phyloP scores from a whole-genome alignment of 805 yeast genomes.

The Kodamaea kaohsiungensis region DNA sequence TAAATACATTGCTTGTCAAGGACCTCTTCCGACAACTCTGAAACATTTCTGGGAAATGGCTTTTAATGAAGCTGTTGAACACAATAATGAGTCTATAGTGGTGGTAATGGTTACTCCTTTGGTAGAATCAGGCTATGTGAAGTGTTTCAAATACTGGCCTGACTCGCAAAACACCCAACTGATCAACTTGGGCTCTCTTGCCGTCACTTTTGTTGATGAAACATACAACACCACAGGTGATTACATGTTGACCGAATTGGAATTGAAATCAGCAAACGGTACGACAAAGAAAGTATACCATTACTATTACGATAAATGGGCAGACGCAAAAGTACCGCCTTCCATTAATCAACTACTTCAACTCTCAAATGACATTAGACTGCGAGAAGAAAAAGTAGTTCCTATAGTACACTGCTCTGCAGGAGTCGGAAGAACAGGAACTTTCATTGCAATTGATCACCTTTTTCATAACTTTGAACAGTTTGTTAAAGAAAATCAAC shows the following conservation, averaged over 20 bases:
- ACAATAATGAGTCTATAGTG: constrained; percentile 25
- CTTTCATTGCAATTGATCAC: constrained; percentile 39
- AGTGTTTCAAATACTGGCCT: constrained; percentile 47
- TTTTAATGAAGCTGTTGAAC: constrained; percentile 30
- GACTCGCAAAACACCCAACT: not conserved
- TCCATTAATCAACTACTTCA: constrained; percentile 30
- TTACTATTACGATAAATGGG: constrained; percentile 45
- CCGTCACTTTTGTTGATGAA: constrained; percentile 18
- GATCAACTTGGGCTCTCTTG: constrained; percentile 8
- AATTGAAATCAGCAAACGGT: constrained; percentile 16
- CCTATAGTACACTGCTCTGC: constrained; percentile 80
- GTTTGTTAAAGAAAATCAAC: constrained; percentile 10
- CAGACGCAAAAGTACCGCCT: constrained; percentile 43
- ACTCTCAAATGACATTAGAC: constrained; percentile 21
- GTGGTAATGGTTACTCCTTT: constrained; percentile 56
- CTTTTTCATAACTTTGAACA: constrained; percentile 29
- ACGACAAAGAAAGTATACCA: constrained; percentile 31
- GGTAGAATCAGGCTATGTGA: constrained; percentile 37
- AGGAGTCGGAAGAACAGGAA: constrained; percentile 88
- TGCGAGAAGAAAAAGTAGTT: constrained; percentile 9
- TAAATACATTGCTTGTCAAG: constrained; percentile 71
- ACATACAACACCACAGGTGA: constrained; percentile 18
- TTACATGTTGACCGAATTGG: constrained; percentile 27
- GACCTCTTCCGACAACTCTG: constrained; percentile 47
- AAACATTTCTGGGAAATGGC: constrained; percentile 56